Base-by-base conservation (phyloP, 2,329 filamentous ascomycete genomes). In the Hypomyces perniciosus region DNA sequence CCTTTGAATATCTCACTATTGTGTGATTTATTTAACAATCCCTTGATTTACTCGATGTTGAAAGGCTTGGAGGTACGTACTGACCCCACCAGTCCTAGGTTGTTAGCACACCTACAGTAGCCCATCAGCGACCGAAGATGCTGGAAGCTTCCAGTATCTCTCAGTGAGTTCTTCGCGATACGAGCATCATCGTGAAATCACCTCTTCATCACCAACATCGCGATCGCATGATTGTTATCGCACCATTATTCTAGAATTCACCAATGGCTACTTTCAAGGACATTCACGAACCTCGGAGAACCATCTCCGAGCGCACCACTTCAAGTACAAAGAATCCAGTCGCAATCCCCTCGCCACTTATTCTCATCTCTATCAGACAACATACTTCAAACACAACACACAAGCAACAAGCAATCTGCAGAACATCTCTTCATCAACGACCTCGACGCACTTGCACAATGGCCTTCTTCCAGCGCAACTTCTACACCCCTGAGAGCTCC, bases 381-480 rank as follows among this genome's bases (percentile, higher is more conserved):
- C 8, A 49, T n/a, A 31, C 27, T 39, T 8, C 44, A 30, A 47
- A 3, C 35, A 40, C n/a, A n/a, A n/a, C n/a, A n/a, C n/a, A n/a
- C n/a, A 40, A 33, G 5, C 28, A 41, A 9, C 26, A 41, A 41
- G 6, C 39, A 46, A 28, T 9, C 6, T 46, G 31, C 44, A 46
- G 34, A 46, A 27, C 26, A 37, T 34, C 44, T 46, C 44, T 46
- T 7, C 44, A 34, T 34, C 40, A 42, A 42, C 38, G 34, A 10
- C 10, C 8, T 42, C 46, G 12, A 6, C 46, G 29, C 29, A 41
- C 31, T 42, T 47, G 26, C 68, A 79, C 65, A 59, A 80, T 80
- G 77, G 72, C 76, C 58, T 65, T 79, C 67, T 77, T 79, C 68
- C 68, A 72, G 54, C 71, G 72, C 60, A 66, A 66, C 59, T 67